Evolutionary conservation across 176 grass and related monocot genomes (phyloP).

Genomic region (Ensete ventricosum): DNA sequence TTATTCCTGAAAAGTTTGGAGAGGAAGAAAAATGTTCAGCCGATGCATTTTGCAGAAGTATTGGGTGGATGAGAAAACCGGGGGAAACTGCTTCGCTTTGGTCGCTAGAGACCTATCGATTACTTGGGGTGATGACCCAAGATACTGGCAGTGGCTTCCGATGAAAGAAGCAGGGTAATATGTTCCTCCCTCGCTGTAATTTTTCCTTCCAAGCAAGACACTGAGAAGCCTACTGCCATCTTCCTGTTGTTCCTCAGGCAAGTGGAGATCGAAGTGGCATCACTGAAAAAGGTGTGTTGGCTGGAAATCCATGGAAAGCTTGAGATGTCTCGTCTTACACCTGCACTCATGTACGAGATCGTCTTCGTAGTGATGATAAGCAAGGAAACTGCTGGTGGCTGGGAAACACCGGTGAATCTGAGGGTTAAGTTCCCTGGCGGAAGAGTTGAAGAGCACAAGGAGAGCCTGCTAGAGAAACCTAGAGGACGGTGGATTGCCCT

Average conservation of each 20-base stretch:
- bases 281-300: slow-evolving; percentile 42
- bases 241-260: neutral
- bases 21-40: neutral
- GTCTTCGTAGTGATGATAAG: slow-evolving; percentile 26
- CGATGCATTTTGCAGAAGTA: slow-evolving; percentile 27
- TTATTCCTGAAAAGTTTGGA: neutral
- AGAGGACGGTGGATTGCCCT: slow-evolving; percentile 26
- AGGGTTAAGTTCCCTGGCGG: slow-evolving; percentile 37
- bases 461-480: slow-evolving; percentile 31
- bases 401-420: slow-evolving; percentile 32
- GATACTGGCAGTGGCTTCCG: slow-evolving; percentile 36
- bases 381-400: slow-evolving; percentile 5
- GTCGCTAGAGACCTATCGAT: slow-evolving; percentile 36
- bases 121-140: slow-evolving; percentile 38
- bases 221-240: no score
- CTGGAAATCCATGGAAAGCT: slow-evolving; percentile 40
- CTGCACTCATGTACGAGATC: slow-evolving; percentile 28
- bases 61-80: slow-evolving; percentile 34
- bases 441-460: slow-evolving; percentile 22
- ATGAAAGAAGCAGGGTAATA: slow-evolving; percentile 34
- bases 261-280: slow-evolving; percentile 25
- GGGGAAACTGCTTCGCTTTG: slow-evolving; percentile 35
- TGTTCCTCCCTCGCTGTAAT: neutral
- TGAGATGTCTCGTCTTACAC: slow-evolving; percentile 38
- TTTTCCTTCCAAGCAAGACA: neutral